A percentile compares a stretch with the other conserved stretches of the same genome.
Evolutionary conservation across 2,329 filamentous ascomycete genomes (phyloP).

Genomic region (Pseudocercospora cruenta): DNA sequence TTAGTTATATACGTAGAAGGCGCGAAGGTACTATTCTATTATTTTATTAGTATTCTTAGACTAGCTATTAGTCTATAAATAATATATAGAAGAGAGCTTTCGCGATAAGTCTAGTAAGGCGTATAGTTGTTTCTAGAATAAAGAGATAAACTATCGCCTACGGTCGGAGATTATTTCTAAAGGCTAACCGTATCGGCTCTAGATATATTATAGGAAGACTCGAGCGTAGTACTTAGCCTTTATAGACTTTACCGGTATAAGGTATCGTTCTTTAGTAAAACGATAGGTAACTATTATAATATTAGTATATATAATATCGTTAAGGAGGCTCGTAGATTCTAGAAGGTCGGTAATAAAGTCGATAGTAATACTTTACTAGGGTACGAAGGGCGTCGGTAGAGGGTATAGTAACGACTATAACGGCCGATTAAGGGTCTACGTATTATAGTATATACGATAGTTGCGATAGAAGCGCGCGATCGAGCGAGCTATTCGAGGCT

Average conservation of each 20-base stretch:
- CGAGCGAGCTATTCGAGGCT: neutral
- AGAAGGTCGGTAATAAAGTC: constrained; percentile 2
- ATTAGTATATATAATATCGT: neutral
- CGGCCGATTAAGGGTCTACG: too few species aligned
- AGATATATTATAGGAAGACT: constrained; percentile 4
- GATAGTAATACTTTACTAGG: neutral
- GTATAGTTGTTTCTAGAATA: neutral
- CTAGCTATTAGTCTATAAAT: neutral
- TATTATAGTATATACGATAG: neutral
- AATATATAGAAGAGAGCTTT: constrained; percentile 2
- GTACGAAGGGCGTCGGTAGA: neutral
- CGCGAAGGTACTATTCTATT: neutral
- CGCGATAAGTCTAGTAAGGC: neutral
- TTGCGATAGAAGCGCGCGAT: neutral
- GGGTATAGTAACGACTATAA: neutral
- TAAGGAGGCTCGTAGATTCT: neutral
- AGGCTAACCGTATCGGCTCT: neutral
- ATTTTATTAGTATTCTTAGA: neutral
- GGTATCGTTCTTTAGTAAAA: constrained; percentile 5
- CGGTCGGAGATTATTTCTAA: neutral
- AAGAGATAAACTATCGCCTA: neutral
- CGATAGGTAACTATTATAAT: constrained; percentile 5
- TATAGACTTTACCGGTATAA: constrained; percentile 7
- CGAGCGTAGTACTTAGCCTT: constrained; percentile 1
- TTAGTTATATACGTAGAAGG: neutral